These are phyloP conservation scores for Malus hybrid DNA, from an alignment of 331 rosid genomes.

Conservation along the genomic window DNA sequence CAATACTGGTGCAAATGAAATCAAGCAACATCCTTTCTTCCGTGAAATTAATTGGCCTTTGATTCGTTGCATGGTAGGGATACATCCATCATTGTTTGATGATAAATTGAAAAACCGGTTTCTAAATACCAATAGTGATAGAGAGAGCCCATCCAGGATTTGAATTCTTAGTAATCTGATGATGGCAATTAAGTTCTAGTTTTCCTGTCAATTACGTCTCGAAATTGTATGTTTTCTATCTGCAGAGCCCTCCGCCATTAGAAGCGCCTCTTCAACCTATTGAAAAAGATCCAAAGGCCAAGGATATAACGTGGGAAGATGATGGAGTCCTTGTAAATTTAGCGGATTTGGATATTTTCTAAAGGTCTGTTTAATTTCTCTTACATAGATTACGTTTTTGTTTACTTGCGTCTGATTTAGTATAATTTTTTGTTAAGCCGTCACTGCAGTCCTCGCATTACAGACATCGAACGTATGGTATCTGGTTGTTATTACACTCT, in stretches of 20 bases:
- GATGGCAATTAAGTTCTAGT: too few relatives aligned
- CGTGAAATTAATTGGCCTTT: constrained; percentile 85
- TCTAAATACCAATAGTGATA: constrained; percentile 4
- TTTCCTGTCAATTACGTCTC: background rate
- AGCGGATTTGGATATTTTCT: constrained; percentile 61
- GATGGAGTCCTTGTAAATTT: constrained; percentile 61
- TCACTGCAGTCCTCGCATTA: too few relatives aligned
- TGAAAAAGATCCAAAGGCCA: constrained; percentile 40
- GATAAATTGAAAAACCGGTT: constrained; percentile 1
- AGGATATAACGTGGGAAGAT: constrained; percentile 74
- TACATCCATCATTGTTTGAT: background rate
- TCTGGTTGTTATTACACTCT: background rate
- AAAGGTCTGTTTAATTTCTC: constrained; percentile 17
- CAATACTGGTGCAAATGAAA: constrained; percentile 63
- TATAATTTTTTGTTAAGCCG: too few relatives aligned
- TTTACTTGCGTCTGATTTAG: background rate
- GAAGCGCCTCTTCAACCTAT: constrained; percentile 56
- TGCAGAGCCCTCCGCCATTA: constrained; percentile 76
- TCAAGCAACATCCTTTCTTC: constrained; percentile 85
- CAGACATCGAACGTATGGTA: background rate
- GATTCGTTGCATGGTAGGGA: constrained; percentile 77
- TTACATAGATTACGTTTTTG: background rate
- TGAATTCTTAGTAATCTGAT: background rate
- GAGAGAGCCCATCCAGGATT: background rate
- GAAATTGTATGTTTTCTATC: background rate